Conservation (phyloP, 2,329 filamentous ascomycete genomes). For the Calonectria hawksworthii region DNA sequence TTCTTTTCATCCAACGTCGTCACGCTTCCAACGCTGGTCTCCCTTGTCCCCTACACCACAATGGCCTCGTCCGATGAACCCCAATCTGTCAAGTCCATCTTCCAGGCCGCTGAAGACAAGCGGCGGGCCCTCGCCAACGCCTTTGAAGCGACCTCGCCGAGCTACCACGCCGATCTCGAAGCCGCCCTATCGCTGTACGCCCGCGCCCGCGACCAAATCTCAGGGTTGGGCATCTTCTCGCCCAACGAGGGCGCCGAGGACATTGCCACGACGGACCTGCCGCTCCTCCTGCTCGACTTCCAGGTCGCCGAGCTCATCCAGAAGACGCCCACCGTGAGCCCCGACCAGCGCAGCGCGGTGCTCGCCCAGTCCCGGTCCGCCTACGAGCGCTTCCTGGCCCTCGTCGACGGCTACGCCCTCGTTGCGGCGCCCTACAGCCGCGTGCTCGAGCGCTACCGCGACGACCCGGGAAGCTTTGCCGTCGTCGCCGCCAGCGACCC, state of each 20-base stretch:
- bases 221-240: constrained; percentile 86
- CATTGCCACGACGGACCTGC: constrained; percentile 84
- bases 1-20: background rate
- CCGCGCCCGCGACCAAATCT: constrained; percentile 77
- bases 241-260: constrained; percentile 92
- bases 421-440: constrained; percentile 75
- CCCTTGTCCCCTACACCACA: background rate
- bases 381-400: constrained; percentile 84
- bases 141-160: constrained; percentile 74
- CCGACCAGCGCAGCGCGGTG: constrained; percentile 70
- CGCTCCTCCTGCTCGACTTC: constrained; percentile 85
- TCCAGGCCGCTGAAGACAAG: constrained; percentile 64
- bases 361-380: constrained; percentile 75
- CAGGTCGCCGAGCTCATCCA: constrained; percentile 85
- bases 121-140: constrained; percentile 72
- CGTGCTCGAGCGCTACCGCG: constrained; percentile 80
- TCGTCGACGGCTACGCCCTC: constrained; percentile 84
- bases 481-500: constrained; percentile 75
- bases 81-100: constrained; percentile 64
- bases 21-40: background rate
- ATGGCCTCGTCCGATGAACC: constrained; percentile 59
- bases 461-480: constrained; percentile 80
- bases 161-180: constrained; percentile 77
- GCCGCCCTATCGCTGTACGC: constrained; percentile 79
- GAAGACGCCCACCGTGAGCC: constrained; percentile 69